Base-by-base conservation (phyloP, 2,329 filamentous ascomycete species). In the Botrytis elliptica region DNA sequence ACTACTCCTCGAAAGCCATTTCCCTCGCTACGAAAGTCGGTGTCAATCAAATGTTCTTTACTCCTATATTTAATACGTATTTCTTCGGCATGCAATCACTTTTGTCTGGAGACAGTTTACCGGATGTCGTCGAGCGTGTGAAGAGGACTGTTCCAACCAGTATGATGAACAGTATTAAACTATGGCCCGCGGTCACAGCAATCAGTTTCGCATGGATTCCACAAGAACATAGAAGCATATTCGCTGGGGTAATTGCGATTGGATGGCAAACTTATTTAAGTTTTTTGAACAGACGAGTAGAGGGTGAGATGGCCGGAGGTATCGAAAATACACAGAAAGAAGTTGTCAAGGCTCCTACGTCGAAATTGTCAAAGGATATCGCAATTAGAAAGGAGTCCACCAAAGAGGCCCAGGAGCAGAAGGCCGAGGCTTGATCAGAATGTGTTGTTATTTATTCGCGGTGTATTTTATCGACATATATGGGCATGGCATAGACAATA, bases 241-340 rank as follows among this genome's bases (percentile, higher is more conserved):
- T 97, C 78, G 89, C 92, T 0, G 93, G 93, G 1, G 84, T 92
- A 10, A 88, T 97, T 76, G 93, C 93, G 1, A 91, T 97, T 70
- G 93, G 92, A 0, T 98, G 95, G 95, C 95, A 97, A 87, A 94
- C 93, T 0, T 98, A 97, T 85, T 80, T 98, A 78, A 93, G 91
- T 77, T 92, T 90, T 82, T 82, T 97, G 79, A 97, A 97, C 79
- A 87, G 91, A 79, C 85, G 85, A 75, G 93, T 93, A 2, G 93
- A 94, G 81, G 84, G 85, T 67, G 84, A 86, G 77, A 84, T 80
- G 40, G 71, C 64, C 18, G 64, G 16, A 20, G 40, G 29, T 16
- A 9, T 33, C 8, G 64, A 40, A 1, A 57, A 62, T 33, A 20
- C 9, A 42, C 55, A 62, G 38, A 52, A 71, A 36, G 44, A 64